Evolutionary conservation across 2,329 filamentous ascomycete species (phyloP).

Genomic region (Colletotrichum tropicale): DNA sequence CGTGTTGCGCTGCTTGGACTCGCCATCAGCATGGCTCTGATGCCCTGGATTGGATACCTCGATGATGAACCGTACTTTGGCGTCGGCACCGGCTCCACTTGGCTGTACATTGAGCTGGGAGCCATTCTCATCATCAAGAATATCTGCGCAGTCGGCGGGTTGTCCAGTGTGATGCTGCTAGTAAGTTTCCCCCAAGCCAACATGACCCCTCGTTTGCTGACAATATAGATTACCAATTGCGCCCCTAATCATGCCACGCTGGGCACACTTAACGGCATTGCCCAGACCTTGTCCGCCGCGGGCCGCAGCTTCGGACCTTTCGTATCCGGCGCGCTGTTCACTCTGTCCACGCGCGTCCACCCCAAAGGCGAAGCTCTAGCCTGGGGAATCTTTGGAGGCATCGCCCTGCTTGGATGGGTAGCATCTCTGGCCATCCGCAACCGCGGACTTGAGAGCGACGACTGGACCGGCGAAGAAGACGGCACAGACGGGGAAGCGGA

Average conservation of each 20-base stretch:
- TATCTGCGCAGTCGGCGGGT: conserved; percentile 83
- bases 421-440: conserved; percentile 80
- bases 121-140: conserved; percentile 85
- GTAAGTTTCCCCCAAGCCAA: conserved; percentile 57
- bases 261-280: conserved; percentile 89
- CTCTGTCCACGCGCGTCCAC: conserved; percentile 72
- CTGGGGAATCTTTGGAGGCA: conserved; percentile 86
- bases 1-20: conserved; percentile 79
- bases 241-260: conserved; percentile 85
- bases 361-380: conserved; percentile 85
- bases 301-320: conserved; percentile 90
- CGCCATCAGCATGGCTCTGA: conserved; percentile 80
- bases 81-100: conserved; percentile 65
- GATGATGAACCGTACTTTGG: conserved; percentile 61
- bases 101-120: conserved; percentile 84
- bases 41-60: conserved; percentile 88
- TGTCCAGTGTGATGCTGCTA: conserved; percentile 87
- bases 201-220: background rate
- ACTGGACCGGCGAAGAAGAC: conserved; percentile 46
- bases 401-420: conserved; percentile 81
- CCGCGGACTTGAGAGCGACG: conserved; percentile 62
- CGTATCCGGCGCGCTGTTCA: conserved; percentile 85
- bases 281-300: conserved; percentile 90
- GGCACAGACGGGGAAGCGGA: conserved; percentile 27
- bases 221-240: conserved; percentile 83